Percentiles rank a stretch among this genome's conserved stretches.
phyloP scores from a whole-genome alignment of 495 filamentous ascomycete species.

The Penicillium cataractarum region DNA sequence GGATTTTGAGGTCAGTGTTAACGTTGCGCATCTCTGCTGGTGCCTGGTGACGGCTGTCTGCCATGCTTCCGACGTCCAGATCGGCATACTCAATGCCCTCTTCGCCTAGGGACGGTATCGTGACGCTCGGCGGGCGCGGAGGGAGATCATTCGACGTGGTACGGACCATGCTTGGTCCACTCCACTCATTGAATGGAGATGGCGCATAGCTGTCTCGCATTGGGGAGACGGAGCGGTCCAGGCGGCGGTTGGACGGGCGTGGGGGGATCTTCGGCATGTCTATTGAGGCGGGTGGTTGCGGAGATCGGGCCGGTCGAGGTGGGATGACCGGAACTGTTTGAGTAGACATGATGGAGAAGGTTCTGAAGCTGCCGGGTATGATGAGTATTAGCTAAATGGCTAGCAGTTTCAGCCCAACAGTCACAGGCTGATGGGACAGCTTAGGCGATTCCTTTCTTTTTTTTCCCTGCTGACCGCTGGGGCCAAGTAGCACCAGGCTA shows the following conservation, averaged over 20 bases:
- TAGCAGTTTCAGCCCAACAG: conserved; percentile 13
- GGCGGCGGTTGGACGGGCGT: conserved; percentile 64
- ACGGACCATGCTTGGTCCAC: conserved; percentile 48
- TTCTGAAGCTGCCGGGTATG: conserved; percentile 26
- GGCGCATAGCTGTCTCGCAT: conserved; percentile 76
- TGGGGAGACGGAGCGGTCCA: conserved; percentile 80
- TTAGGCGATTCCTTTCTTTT: conserved; percentile 14
- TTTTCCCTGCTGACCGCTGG: background rate
- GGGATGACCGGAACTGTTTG: conserved; percentile 51
- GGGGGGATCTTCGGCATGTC: conserved; percentile 64
- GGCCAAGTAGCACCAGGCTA: background rate
- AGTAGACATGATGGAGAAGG: conserved; percentile 44
- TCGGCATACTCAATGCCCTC: conserved; percentile 87
- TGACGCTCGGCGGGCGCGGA: conserved; percentile 71
- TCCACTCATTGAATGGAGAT: conserved; percentile 79
- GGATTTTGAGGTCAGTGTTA: conserved; percentile 78
- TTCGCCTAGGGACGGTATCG: conserved; percentile 82
- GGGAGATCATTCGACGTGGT: conserved; percentile 56
- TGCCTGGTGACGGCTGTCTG: conserved; percentile 45
- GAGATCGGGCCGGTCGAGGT: conserved; percentile 55
- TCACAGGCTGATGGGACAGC: conserved; percentile 13
- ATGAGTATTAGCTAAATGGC: conserved; percentile 22
- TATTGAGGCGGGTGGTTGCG: conserved; percentile 40
- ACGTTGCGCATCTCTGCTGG: conserved; percentile 75
- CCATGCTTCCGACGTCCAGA: conserved; percentile 48